A percentile compares a stretch with the other conserved stretches of the same genome.
These are phyloP conservation scores for Claviceps capensis DNA, from an alignment of 2,329 filamentous ascomycete genomes.

Conservation along the genomic window DNA sequence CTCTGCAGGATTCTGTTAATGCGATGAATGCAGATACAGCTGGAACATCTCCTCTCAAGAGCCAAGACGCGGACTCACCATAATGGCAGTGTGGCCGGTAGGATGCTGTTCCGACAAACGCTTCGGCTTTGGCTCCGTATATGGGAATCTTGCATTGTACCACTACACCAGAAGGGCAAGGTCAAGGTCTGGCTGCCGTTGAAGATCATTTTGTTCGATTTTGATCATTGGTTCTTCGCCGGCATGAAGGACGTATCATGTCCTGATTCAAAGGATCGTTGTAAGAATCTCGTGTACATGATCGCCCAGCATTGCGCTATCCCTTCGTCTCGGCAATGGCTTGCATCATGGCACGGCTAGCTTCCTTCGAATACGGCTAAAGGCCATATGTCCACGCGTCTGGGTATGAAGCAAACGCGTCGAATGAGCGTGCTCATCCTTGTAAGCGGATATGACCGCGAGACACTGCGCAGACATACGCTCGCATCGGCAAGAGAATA, in stretches of 20 bases:
- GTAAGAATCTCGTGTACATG: too few species aligned
- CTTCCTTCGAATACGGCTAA: neutral
- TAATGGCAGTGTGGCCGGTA: too few species aligned
- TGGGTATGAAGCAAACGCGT: neutral
- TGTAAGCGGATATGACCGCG: neutral
- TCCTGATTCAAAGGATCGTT: too few species aligned
- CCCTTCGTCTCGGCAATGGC: neutral
- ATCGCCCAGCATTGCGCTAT: neutral
- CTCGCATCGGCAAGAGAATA: neutral
- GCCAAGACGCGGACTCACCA: neutral
- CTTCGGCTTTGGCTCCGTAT: neutral
- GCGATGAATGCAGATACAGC: neutral
- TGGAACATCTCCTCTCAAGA: too few species aligned
- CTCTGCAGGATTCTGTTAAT: neutral
- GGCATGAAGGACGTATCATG: too few species aligned
- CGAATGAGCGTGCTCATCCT: neutral
- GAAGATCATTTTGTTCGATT: neutral
- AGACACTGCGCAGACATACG: neutral
- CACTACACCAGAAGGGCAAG: neutral
- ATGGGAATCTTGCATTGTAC: neutral
- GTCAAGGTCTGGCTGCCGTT: neutral
- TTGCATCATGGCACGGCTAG: neutral
- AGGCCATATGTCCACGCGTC: neutral
- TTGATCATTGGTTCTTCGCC: too few species aligned
- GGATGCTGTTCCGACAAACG: neutral